Conservation (phyloP, 768 basidiomycete genomes). For the Psilocybe tampanensis region DNA sequence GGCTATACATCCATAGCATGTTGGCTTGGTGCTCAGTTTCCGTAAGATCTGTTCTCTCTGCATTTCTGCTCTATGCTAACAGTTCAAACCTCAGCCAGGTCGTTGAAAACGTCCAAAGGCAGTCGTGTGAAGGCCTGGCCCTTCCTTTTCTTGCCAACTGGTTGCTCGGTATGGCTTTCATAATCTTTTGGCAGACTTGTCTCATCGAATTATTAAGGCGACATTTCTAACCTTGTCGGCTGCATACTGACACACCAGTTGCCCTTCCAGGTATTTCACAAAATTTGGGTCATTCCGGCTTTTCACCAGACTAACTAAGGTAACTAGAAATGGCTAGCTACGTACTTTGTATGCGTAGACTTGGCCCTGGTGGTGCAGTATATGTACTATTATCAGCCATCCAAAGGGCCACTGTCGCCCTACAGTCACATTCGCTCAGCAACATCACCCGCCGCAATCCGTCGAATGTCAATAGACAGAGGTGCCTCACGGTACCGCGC, state of each 20-base stretch:
- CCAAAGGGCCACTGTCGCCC: conserved; percentile 35
- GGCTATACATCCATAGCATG: conserved; percentile 74
- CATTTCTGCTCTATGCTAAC: neutral
- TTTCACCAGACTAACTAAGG: conserved; percentile 7
- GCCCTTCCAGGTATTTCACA: conserved; percentile 83
- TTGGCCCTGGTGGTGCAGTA: conserved; percentile 76
- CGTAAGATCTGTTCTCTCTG: conserved; percentile 52
- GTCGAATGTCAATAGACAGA: conserved; percentile 55
- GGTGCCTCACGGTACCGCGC: conserved; percentile 66
- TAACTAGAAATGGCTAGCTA: conserved; percentile 82
- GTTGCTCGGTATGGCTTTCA: conserved; percentile 71
- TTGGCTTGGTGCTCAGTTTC: conserved; percentile 89
- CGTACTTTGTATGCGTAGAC: conserved; percentile 90
- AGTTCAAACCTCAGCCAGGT: conserved; percentile 62
- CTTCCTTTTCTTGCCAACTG: conserved; percentile 93
- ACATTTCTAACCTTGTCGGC: conserved; percentile 90
- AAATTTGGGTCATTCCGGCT: conserved; percentile 1
- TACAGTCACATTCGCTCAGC: conserved; percentile 42
- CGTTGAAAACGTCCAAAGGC: conserved; percentile 70
- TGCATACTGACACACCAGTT: conserved; percentile 91
- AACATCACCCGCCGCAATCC: conserved; percentile 38
- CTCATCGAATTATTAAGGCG: conserved; percentile 52
- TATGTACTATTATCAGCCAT: conserved; percentile 64
- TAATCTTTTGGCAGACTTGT: neutral
- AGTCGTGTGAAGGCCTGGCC: conserved; percentile 89